These are phyloP conservation scores for Amanita thiersii DNA, from an alignment of 768 basidiomycete species.

Conservation along the genomic window DNA sequence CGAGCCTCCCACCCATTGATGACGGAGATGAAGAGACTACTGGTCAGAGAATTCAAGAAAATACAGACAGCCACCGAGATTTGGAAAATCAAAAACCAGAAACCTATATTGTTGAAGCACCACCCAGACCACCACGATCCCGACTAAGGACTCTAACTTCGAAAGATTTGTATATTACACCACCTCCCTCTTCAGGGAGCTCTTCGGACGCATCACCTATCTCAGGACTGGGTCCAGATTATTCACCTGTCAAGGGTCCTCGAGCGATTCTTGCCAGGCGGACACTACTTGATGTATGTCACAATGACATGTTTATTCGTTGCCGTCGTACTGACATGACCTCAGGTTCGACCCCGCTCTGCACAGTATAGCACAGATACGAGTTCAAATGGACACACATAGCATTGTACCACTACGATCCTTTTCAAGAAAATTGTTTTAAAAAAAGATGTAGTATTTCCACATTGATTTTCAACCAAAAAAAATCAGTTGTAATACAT, in stretches of 20 bases:
- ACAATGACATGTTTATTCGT: not conserved
- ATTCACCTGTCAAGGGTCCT: conserved; percentile 13
- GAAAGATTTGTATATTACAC: conserved; percentile 9
- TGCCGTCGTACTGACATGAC: conserved; percentile 2
- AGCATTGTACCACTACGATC: too few relatives aligned
- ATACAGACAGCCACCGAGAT: not conserved
- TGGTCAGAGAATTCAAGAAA: not conserved
- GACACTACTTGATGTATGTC: conserved; percentile 28
- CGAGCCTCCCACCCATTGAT: conserved; percentile 29
- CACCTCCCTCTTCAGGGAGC: conserved; percentile 29
- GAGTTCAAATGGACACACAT: not conserved
- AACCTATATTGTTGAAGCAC: conserved; percentile 10
- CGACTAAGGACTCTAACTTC: conserved; percentile 11
- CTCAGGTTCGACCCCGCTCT: conserved; percentile 21
- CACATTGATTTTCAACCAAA: too few relatives aligned
- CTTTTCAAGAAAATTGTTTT: too few relatives aligned
- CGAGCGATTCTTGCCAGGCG: conserved; percentile 22
- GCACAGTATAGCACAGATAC: not conserved
- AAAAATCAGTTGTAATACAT: too few relatives aligned
- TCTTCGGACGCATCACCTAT: conserved; percentile 20
- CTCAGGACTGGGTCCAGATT: conserved; percentile 5
- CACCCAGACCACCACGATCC: conserved; percentile 18
- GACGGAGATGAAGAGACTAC: conserved; percentile 16
- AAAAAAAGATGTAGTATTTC: too few relatives aligned
- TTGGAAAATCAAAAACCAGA: conserved; percentile 6